Evolutionary conservation across 1,139 yeast genomes (phyloP), one percentile per base, ranked within the genome.

Genomic region (Blastobotrys capitulatus): DNA sequence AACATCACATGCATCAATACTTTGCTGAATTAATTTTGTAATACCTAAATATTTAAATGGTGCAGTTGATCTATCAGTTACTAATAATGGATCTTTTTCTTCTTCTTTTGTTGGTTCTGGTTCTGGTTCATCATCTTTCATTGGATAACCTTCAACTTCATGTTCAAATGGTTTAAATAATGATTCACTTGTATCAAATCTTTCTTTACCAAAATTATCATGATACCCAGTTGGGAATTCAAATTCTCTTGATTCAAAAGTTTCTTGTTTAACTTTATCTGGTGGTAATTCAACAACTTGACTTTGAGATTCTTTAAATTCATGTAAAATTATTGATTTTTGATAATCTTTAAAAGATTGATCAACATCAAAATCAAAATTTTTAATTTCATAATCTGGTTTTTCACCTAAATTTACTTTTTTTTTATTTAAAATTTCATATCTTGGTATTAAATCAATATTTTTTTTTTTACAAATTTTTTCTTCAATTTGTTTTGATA

Each of bases 221-320:
- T 71, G 72, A 51, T 75, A 75, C 1, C 85, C 86, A 60, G 86
- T 83, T 13, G 97, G 96, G 39, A 90, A 74, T 68, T 92, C 98
- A 64, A 86, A 87, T n/a, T 44, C 39, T 26, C 52, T 15, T n/a
- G 15, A 3, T 6, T 34, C 29, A 13, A 52, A 38, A 4, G 46
- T 49, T 18, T 36, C 40, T n/a, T 25, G 12, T 18, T 36, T 36
- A 42, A 48, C 48, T n/a, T 34, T 46, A 16, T 22, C 16, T 9
- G 22, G 40, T 4, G 32, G 36, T 25, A 51, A 50, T 7, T 54
- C 60, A 2, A 13, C 57, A 59, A 71, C 78, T 59, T 80, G 85
- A 43, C 78, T 63, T 35, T 61, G 54, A 10, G 79, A 65, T 63
- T 85, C 90, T 61, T 84, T 85, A 65, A 82, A 76, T 60, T 83